Percentiles rank a stretch among this genome's conserved stretches.
Evolutionary conservation across 495 filamentous ascomycete genomes (phyloP).

Genomic region (Podospora sp.): DNA sequence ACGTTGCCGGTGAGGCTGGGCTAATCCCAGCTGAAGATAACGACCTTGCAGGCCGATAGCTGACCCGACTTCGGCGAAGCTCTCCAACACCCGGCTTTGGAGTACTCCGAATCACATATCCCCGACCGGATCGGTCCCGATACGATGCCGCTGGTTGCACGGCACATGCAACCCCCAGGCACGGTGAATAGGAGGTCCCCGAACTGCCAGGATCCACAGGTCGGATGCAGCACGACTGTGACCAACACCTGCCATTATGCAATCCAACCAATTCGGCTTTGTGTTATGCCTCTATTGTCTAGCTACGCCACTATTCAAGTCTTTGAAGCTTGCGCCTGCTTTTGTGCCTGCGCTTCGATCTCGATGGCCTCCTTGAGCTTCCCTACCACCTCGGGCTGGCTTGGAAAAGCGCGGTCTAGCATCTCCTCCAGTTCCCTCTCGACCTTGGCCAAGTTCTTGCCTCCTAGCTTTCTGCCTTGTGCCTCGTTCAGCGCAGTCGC

Average conservation of each 20-base stretch:
- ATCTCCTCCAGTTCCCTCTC: slow-evolving; percentile 52
- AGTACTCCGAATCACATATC: no score
- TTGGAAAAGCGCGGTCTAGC: slow-evolving; percentile 47
- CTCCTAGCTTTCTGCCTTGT: slow-evolving; percentile 34
- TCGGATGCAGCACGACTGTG: not conserved
- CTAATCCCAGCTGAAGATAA: not conserved
- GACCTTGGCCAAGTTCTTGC: slow-evolving; percentile 42
- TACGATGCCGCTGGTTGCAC: not conserved
- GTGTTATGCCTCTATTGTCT: slow-evolving; percentile 1
- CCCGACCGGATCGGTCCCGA: not conserved
- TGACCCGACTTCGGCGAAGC: not conserved
- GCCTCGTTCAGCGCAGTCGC: slow-evolving; percentile 46
- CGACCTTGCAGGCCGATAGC: not conserved
- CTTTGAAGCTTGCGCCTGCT: slow-evolving; percentile 19
- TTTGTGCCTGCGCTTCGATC: slow-evolving; percentile 45
- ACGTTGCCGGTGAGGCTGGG: not conserved
- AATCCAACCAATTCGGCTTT: not conserved
- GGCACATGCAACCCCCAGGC: not conserved
- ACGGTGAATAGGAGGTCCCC: not conserved
- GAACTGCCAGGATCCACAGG: not conserved
- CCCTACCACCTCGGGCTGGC: slow-evolving; percentile 50
- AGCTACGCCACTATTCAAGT: not conserved
- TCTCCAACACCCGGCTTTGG: not conserved
- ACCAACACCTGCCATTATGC: no score
- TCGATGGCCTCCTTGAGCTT: slow-evolving; percentile 55